phyloP scores from a whole-genome alignment of 2,329 filamentous ascomycete genomes.

The Exophiala lecanii-corni region DNA sequence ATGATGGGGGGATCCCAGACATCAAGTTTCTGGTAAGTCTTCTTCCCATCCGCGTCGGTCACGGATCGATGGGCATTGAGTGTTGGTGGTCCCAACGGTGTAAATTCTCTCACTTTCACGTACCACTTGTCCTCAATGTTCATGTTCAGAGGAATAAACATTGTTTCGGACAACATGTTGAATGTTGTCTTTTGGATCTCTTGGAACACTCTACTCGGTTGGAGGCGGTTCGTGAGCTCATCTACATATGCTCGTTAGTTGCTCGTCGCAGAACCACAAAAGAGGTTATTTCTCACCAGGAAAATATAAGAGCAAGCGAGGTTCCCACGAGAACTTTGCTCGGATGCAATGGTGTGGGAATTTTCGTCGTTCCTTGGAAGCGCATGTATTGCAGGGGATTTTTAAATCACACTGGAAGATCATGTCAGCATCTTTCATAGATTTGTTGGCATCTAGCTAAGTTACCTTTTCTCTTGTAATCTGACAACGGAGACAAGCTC shows the following conservation, averaged over 20 bases:
- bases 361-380: constrained; percentile 20
- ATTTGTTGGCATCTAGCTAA: too few relatives aligned
- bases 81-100: constrained; percentile 7
- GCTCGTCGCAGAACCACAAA: too few relatives aligned
- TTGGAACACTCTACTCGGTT: constrained; percentile 2
- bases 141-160: constrained; percentile 15
- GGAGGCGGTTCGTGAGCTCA: constrained; percentile 14
- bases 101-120: constrained; percentile 15
- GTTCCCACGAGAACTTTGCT: constrained; percentile 11
- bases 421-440: too few relatives aligned
- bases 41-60: constrained; percentile 6
- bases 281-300: too few relatives aligned
- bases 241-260: constrained; percentile 7
- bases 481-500: constrained; percentile 22
- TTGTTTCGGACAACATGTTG: constrained; percentile 1
- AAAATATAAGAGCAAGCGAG: constrained; percentile 9
- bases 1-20: constrained; percentile 23
- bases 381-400: constrained; percentile 12
- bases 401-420: constrained; percentile 19
- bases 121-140: constrained; percentile 9
- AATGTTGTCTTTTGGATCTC: constrained; percentile 12
- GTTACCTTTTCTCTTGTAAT: constrained; percentile 23
- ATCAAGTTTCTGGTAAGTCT: constrained; percentile 3
- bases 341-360: constrained; percentile 18
- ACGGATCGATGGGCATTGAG: constrained; percentile 8